A percentile compares a stretch with the other conserved stretches of the same genome.
Conservation (phyloP, 108 stramenopile genomes). For the Stephanodiscus triporus region DNA sequence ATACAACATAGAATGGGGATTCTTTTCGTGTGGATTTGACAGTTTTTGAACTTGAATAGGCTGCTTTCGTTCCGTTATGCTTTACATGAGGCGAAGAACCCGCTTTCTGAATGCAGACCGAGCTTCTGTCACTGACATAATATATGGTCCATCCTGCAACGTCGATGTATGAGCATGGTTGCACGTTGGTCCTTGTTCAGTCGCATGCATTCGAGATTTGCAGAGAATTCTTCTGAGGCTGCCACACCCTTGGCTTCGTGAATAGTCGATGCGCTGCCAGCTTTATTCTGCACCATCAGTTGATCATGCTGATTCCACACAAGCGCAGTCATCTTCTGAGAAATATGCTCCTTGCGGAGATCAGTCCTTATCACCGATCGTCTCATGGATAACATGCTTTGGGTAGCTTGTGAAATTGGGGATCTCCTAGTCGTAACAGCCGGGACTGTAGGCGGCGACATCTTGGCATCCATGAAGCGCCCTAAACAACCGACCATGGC, state of each 20-base stretch:
- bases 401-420: too few relatives aligned
- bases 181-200: background rate
- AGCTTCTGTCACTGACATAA: background rate
- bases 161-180: background rate
- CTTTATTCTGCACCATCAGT: background rate
- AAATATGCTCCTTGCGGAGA: background rate
- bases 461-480: too few relatives aligned
- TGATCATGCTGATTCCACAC: too few relatives aligned
- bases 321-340: background rate
- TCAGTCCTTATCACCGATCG: background rate
- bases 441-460: too few relatives aligned
- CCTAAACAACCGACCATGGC: too few relatives aligned
- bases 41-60: constrained; percentile 17
- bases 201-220: background rate
- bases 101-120: background rate
- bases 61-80: constrained; percentile 6
- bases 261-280: background rate
- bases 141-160: background rate
- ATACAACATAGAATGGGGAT: constrained; percentile 10
- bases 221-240: background rate
- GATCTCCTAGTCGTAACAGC: too few relatives aligned
- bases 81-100: background rate
- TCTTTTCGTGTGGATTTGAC: constrained; percentile 22
- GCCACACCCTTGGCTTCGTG: background rate
- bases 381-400: background rate